These are phyloP conservation scores for Russula brevipes DNA, from an alignment of 768 basidiomycete genomes.

Conservation along the genomic window DNA sequence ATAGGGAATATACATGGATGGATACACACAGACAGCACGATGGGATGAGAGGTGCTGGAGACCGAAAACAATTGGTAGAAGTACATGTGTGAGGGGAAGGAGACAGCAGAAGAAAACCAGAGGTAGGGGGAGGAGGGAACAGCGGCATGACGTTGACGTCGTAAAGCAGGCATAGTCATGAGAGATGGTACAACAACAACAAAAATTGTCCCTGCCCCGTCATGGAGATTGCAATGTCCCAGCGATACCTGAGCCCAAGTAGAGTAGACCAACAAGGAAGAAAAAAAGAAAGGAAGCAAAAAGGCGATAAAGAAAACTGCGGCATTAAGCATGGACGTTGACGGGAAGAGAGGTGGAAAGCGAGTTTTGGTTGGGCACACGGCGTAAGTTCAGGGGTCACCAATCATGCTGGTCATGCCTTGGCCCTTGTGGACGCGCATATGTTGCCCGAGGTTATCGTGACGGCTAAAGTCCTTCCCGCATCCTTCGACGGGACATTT, in stretches of 20 bases:
- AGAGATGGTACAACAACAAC: constrained; percentile 2
- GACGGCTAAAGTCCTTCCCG: constrained; percentile 78
- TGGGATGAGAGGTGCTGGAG: constrained; percentile 7
- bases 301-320: not conserved
- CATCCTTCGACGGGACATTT: constrained; percentile 76
- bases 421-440: constrained; percentile 67
- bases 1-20: constrained; percentile 26
- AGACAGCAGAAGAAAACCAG: not conserved
- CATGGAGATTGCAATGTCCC: constrained; percentile 15
- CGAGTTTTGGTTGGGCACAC: constrained; percentile 9
- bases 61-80: constrained; percentile 20
- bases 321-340: not conserved
- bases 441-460: constrained; percentile 86
- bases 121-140: not conserved
- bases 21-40: constrained; percentile 18
- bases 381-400: constrained; percentile 11
- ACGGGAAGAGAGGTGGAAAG: not conserved
- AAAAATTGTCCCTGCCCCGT: constrained; percentile 16
- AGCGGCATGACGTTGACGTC: not conserved
- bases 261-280: constrained; percentile 3
- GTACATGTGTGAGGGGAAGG: constrained; percentile 19
- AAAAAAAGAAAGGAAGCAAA: constrained; percentile 1
- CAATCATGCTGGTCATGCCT: not conserved
- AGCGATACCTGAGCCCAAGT: constrained; percentile 17
- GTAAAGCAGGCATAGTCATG: constrained; percentile 18